Percentiles rank a stretch among this genome's conserved stretches.
Evolutionary conservation across 805 yeast species (phyloP).

Genomic region (Komagataella phaffii): DNA sequence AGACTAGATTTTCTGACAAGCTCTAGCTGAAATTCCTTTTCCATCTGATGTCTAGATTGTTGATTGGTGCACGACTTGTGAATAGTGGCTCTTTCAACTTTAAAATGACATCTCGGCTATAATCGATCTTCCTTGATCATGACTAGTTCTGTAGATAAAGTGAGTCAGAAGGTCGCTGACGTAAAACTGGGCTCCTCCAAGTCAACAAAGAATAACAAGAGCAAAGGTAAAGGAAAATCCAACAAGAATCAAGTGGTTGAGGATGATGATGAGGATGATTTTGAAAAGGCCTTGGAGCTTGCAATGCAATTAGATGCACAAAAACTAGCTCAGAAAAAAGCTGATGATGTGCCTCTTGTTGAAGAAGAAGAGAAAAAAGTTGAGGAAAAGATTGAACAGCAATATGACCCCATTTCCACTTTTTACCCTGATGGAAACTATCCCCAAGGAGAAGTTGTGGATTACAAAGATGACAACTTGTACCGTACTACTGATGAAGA

Average conservation of each 20-base stretch:
- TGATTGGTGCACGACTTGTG: background rate
- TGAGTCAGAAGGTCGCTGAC: background rate
- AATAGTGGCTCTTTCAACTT: background rate
- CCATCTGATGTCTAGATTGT: background rate
- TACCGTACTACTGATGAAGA: conserved; percentile 81
- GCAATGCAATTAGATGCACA: conserved; percentile 15
- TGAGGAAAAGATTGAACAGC: conserved; percentile 41
- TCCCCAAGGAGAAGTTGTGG: conserved; percentile 84
- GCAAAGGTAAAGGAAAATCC: background rate
- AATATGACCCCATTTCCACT: conserved; percentile 44
- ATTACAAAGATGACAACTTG: conserved; percentile 57
- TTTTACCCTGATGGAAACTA: conserved; percentile 59
- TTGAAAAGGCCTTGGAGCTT: conserved; percentile 18
- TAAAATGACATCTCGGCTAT: background rate
- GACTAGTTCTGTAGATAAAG: background rate
- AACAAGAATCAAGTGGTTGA: conserved; percentile 5
- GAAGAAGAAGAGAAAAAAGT: conserved; percentile 48
- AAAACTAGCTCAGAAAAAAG: conserved; percentile 8
- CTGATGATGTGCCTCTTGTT: conserved; percentile 8
- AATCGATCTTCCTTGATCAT: background rate
- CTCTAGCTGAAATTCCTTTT: background rate
- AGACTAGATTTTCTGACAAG: background rate
- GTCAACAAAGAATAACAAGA: background rate
- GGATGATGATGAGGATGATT: conserved; percentile 13
- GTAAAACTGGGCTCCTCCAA: background rate